A percentile compares a stretch with the other conserved stretches of the same genome.
Evolutionary conservation across 1,139 yeast genomes (phyloP).

Genomic region (Candida neerlandica): DNA sequence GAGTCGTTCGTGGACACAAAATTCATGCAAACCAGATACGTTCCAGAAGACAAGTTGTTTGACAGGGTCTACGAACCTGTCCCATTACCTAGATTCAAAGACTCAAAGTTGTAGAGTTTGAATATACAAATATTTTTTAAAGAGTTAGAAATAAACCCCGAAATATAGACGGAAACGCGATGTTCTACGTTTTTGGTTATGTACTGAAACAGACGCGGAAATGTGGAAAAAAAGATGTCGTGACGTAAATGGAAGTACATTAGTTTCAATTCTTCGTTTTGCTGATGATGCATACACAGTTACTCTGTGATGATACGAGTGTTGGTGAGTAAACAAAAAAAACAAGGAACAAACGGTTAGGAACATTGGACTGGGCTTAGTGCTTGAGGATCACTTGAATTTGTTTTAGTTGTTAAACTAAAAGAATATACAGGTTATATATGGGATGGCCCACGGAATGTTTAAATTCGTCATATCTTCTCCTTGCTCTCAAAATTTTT

Average conservation of each 20-base stretch:
- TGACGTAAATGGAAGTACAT: neutral
- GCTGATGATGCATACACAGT: neutral
- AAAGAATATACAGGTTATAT: neutral
- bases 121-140: neutral
- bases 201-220: too few species aligned
- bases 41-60: constrained; percentile 42
- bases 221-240: neutral
- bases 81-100: constrained; percentile 36
- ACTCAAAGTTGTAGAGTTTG: constrained; percentile 23
- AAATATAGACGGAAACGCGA: too few species aligned
- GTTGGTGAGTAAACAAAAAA: neutral
- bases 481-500: neutral
- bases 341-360: neutral
- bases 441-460: neutral
- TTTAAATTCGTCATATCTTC: neutral
- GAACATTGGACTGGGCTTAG: neutral
- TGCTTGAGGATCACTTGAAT: neutral
- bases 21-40: constrained; percentile 17
- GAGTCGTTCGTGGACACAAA: constrained; percentile 42
- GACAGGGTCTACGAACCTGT: constrained; percentile 42
- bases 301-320: neutral
- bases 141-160: neutral
- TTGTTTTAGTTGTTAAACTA: neutral
- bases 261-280: neutral
- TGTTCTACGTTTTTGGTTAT: too few species aligned